A percentile compares a stretch with the other conserved stretches of the same genome.
These are phyloP conservation scores for Fusarium beomiforme DNA, from an alignment of 2,329 filamentous ascomycete species.

Conservation along the genomic window DNA sequence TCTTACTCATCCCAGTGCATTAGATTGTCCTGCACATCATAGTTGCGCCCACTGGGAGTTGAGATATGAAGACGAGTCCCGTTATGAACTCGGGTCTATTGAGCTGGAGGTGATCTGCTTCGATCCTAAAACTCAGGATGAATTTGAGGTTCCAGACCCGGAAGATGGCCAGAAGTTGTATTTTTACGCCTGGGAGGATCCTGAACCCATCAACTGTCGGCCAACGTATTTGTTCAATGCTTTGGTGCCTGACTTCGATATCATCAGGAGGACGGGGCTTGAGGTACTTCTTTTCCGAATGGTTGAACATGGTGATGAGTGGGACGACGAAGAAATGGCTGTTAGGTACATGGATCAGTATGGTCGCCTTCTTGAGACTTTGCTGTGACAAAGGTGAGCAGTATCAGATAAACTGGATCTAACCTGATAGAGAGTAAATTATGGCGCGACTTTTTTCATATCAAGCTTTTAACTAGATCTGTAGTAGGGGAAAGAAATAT, in stretches of 20 bases:
- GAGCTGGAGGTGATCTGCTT: background rate
- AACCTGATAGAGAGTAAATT: too few relatives aligned
- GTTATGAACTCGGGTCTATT: background rate
- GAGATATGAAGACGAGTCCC: background rate
- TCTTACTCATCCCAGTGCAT: background rate
- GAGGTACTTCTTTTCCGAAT: background rate
- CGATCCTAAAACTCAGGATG: background rate
- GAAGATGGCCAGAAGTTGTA: accelerated
- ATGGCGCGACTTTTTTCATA: too few relatives aligned
- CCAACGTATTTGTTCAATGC: background rate
- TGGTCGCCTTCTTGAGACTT: background rate
- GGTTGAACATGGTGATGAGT: background rate
- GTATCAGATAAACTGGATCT: background rate
- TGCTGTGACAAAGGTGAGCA: background rate
- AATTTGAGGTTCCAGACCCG: too few relatives aligned
- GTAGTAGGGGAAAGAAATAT: too few relatives aligned
- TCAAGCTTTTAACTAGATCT: too few relatives aligned
- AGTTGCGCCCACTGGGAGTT: background rate
- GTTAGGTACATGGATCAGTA: background rate
- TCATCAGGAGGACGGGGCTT: background rate
- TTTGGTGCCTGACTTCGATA: background rate
- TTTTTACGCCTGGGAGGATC: background rate
- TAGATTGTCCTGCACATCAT: background rate
- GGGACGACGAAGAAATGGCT: background rate
- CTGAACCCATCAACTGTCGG: background rate